A percentile compares a stretch with the other conserved stretches of the same genome.
These are phyloP conservation scores for Pseudocercospora macadamiae DNA, from an alignment of 2,329 filamentous ascomycete species.

Conservation along the genomic window DNA sequence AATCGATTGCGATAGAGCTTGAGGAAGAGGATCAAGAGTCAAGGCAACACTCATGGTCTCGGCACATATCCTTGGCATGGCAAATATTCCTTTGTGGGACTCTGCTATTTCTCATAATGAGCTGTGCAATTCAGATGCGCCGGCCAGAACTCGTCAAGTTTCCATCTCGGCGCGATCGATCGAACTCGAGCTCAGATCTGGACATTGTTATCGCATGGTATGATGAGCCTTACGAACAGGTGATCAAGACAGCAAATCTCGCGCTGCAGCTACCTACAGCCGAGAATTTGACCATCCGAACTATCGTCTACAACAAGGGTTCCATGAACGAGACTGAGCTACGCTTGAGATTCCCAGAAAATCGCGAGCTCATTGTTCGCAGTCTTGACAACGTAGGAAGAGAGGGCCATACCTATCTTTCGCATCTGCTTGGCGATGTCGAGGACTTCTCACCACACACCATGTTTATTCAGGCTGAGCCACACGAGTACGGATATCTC, in stretches of 20 bases:
- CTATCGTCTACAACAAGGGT: constrained; percentile 24
- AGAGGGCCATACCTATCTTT: constrained; percentile 50
- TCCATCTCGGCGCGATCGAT: background rate
- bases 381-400: constrained; percentile 47
- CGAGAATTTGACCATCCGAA: constrained; percentile 4
- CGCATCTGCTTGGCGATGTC: constrained; percentile 49
- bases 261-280: constrained; percentile 11
- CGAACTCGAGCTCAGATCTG: constrained; percentile 6
- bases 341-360: background rate
- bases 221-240: constrained; percentile 16
- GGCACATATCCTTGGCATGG: background rate
- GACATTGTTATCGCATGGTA: constrained; percentile 24
- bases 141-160: background rate
- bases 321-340: constrained; percentile 1
- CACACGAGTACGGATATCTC: constrained; percentile 46
- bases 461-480: constrained; percentile 53
- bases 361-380: constrained; percentile 28
- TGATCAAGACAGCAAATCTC: constrained; percentile 12
- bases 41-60: background rate
- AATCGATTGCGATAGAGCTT: background rate
- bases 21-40: background rate
- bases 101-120: background rate
- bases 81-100: background rate
- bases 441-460: constrained; percentile 49
- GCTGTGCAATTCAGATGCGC: background rate